Evolutionary conservation across 495 filamentous ascomycete species (phyloP).

Genomic region (Podospora conica): DNA sequence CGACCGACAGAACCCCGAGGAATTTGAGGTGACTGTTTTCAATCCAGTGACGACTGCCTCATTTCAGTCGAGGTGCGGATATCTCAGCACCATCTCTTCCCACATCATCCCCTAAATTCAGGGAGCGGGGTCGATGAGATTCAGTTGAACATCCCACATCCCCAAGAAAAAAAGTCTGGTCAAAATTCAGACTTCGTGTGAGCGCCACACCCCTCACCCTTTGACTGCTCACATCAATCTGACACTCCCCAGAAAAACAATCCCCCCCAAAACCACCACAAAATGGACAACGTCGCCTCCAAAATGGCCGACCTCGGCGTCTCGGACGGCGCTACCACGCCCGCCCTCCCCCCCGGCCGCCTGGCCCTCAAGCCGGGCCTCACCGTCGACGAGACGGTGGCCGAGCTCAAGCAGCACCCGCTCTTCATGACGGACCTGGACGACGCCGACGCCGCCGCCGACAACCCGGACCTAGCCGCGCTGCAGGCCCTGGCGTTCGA

Average conservation of each 20-base stretch:
- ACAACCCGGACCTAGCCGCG: slow-evolving; percentile 78
- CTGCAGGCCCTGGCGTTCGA: slow-evolving; percentile 87
- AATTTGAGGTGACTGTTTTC: neutral
- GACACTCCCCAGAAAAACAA: neutral
- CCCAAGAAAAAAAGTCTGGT: neutral
- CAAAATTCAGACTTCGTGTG: slow-evolving; percentile 1
- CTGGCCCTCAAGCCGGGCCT: slow-evolving; percentile 55
- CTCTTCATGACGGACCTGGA: slow-evolving; percentile 94
- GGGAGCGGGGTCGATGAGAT: neutral
- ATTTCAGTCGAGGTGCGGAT: neutral
- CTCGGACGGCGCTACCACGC: slow-evolving; percentile 8
- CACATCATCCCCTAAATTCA: neutral
- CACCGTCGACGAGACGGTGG: slow-evolving; percentile 62
- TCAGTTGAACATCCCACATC: neutral
- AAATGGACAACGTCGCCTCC: neutral
- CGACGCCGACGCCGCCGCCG: slow-evolving; percentile 19
- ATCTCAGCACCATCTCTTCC: neutral
- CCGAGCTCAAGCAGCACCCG: slow-evolving; percentile 72
- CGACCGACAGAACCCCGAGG: too few species aligned
- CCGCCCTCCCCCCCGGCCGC: slow-evolving; percentile 49
- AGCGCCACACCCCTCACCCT: neutral
- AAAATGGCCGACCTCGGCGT: neutral
- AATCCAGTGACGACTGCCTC: neutral
- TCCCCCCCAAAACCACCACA: neutral
- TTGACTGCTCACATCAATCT: neutral